Evolutionary conservation across 495 filamentous ascomycete species (phyloP), one percentile per base, ranked within the genome.

Genomic region (Penicillium egyptiacum): DNA sequence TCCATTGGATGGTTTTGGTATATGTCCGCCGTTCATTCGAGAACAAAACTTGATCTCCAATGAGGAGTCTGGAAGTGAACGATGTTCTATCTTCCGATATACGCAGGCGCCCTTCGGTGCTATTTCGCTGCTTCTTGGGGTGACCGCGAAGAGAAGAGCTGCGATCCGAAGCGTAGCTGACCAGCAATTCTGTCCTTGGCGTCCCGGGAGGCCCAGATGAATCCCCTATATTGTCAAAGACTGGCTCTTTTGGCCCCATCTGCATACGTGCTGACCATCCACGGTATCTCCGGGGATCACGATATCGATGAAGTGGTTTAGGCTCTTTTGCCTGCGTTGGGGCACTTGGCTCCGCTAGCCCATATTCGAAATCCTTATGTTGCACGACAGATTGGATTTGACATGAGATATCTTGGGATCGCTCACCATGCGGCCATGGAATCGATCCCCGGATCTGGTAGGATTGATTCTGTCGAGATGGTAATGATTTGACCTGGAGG

Each of bases 181-280:
- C 52, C 30, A 74, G 43, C 0, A 73, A 22, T 5, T 69, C 65
- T 0, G 68, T 64, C 8, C 60, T 46, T 3, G 76, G 76, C 7
- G 69, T 79, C 51, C 76, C 75, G 19, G 73, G 76, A 12, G 75
- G 75, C 1, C 65, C 70, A 23, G 61, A 60, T 12, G 68, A 62
- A 30, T 60, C 66, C 8, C 51, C 42, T 3, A 55, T 46, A 26
- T 60, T 53, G 23, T 58, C 23, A 16, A 56, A 22, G 2, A 55
- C 31, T 10, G 30, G 37, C 11, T 55, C 55, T 3, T 50, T 50
- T 20, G 66, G 57, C 41, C 67, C 58, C 8, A 76, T 19, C 44
- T 75, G 69, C 70, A 79, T 72, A 28, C 65, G 61, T 19, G 73
- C 68, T 9, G 75, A 72, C 76, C 76, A 79, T 20, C 57, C 51